phyloP scores from a whole-genome alignment of 2,329 filamentous ascomycete species.

The Trichoderma lentiforme region DNA sequence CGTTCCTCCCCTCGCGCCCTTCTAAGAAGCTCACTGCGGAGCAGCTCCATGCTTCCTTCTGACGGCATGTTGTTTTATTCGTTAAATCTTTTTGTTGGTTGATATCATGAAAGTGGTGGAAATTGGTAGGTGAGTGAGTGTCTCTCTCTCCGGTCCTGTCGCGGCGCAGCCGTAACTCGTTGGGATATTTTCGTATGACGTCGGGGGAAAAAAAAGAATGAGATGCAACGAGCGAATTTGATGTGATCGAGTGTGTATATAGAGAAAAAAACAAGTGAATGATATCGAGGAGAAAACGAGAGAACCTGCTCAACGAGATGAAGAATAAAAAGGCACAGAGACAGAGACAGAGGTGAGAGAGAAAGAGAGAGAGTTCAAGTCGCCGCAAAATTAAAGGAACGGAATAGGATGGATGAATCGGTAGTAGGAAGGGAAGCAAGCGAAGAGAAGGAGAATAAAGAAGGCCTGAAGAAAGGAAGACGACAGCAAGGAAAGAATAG shows the following conservation, averaged over 20 bases:
- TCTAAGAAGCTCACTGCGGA: conserved; percentile 33
- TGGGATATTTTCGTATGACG: background rate
- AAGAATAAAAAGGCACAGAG: background rate
- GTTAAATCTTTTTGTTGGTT: background rate
- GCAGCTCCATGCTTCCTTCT: conserved; percentile 29
- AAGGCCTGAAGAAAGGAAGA: background rate
- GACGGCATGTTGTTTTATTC: conserved; percentile 5
- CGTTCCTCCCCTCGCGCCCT: conserved; percentile 30
- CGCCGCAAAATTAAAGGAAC: conserved; percentile 6
- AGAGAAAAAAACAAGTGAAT: background rate
- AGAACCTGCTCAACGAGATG: conserved; percentile 2
- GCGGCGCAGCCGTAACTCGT: conserved; percentile 11
- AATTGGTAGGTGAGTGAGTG: background rate
- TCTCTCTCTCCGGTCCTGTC: background rate
- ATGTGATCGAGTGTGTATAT: background rate
- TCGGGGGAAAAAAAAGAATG: background rate
- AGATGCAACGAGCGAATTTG: background rate
- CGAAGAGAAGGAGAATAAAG: background rate
- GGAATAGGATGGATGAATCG: background rate
- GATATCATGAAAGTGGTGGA: background rate
- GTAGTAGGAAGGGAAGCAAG: background rate
- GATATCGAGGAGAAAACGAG: background rate
- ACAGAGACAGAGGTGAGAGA: background rate
- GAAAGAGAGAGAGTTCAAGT: background rate
- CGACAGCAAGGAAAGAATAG: background rate